These are phyloP conservation scores for Chlamydomonas schloesseri DNA, from an alignment of 139 green algal species.

Conservation along the genomic window DNA sequence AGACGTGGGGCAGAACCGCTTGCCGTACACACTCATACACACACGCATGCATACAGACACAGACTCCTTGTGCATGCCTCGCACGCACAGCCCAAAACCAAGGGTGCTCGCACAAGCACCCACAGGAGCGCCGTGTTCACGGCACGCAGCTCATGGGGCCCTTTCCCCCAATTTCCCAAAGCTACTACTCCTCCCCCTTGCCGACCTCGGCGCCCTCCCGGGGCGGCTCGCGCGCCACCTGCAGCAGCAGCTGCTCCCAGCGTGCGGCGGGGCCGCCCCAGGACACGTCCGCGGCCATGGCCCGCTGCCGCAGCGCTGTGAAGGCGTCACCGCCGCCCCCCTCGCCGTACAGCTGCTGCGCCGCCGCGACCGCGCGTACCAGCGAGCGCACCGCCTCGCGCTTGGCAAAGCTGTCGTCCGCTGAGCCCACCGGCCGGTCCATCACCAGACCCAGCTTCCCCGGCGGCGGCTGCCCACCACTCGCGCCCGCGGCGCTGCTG, in stretches of 20 bases:
- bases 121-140: too few relatives aligned
- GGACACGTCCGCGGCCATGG: slow-evolving; percentile 81
- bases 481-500: neutral
- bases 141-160: too few relatives aligned
- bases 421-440: neutral
- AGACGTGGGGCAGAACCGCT: too few relatives aligned
- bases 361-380: slow-evolving; percentile 37
- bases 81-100: too few relatives aligned
- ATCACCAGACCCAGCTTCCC: slow-evolving; percentile 23
- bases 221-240: neutral
- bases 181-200: too few relatives aligned
- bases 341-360: slow-evolving; percentile 49
- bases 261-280: slow-evolving; percentile 67
- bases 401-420: slow-evolving; percentile 15
- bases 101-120: too few relatives aligned
- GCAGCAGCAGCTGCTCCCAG: slow-evolving; percentile 73
- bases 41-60: too few relatives aligned
- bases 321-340: slow-evolving; percentile 33
- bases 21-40: too few relatives aligned
- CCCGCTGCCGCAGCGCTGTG: slow-evolving; percentile 41
- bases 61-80: too few relatives aligned
- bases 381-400: slow-evolving; percentile 53
- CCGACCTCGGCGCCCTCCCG: too few relatives aligned
- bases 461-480: neutral
- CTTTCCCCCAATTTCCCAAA: too few relatives aligned